These are phyloP conservation scores for Yarrowia sp. DNA, from an alignment of 805 yeast species.

Conservation along the genomic window DNA sequence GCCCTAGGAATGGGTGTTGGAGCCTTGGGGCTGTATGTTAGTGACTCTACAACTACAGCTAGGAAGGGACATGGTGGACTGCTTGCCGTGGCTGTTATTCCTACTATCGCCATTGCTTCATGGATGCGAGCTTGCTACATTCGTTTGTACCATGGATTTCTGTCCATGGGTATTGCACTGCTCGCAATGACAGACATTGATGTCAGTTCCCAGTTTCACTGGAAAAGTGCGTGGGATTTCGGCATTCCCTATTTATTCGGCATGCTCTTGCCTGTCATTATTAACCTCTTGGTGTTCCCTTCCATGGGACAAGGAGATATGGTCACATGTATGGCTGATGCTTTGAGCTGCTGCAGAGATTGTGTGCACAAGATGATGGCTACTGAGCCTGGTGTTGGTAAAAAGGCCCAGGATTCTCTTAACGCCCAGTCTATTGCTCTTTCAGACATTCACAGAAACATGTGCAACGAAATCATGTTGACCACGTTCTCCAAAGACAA, in stretches of 20 bases:
- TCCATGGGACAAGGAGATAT: slow-evolving; percentile 42
- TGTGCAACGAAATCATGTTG: slow-evolving; percentile 44
- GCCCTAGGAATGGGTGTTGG: slow-evolving; percentile 49
- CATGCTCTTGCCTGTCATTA: slow-evolving; percentile 40
- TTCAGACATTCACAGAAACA: slow-evolving; percentile 47
- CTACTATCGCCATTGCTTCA: slow-evolving; percentile 42
- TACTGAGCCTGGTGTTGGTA: slow-evolving; percentile 32
- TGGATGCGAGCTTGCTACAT: slow-evolving; percentile 46
- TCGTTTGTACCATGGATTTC: slow-evolving; percentile 42
- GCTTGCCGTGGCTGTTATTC: slow-evolving; percentile 44
- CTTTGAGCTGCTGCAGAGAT: background rate
- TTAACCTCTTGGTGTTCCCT: slow-evolving; percentile 43
- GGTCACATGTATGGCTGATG: slow-evolving; percentile 28
- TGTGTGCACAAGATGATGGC: slow-evolving; percentile 22
- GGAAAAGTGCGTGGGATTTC: slow-evolving; percentile 40
- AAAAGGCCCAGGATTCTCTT: slow-evolving; percentile 38
- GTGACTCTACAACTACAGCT: slow-evolving; percentile 44
- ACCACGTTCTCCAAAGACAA: slow-evolving; percentile 40
- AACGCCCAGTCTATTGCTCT: slow-evolving; percentile 39
- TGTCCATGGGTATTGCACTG: slow-evolving; percentile 33
- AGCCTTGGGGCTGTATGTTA: slow-evolving; percentile 44
- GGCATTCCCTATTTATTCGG: slow-evolving; percentile 50
- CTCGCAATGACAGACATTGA: slow-evolving; percentile 40
- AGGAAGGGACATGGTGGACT: slow-evolving; percentile 49
- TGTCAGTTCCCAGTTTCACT: slow-evolving; percentile 32